Base-by-base conservation (phyloP, 169 alveolate genomes). In the Babesia sp. region DNA sequence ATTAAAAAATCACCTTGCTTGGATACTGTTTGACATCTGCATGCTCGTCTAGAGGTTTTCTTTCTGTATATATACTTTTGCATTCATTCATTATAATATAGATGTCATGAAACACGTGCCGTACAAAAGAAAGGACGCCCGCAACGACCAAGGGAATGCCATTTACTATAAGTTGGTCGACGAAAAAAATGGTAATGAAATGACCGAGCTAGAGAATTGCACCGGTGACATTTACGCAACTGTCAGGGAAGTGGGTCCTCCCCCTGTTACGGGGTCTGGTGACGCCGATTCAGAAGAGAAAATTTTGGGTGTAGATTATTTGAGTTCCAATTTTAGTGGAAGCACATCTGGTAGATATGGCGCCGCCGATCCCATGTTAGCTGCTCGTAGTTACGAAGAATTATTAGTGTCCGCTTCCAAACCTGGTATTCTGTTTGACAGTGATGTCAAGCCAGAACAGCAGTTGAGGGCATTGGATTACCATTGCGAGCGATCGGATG, bases 321-420 rank as follows among this genome's bases (percentile, higher is more conserved):
- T 37, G 26, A 6, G 29, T 31, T 54, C 63, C 3, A 31, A 7
- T 24, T n/a, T 34, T 37, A 57, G 18, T 16, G 34, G 14, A 14
- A 51, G 36, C n/a, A 8, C 26, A 9, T 3, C 28, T 7, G 44
- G 39, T 16, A 24, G 71, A 5, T 39, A 39, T 60, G 45, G 3
- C n/a, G 7, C 14, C 1, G 24, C 54, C 22, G 56, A 26, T 24
- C 56, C 54, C 24, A 60, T 60, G 57, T 34, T 60, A 0, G 71
- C 56, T 42, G 71, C 57, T 1, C 71, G 56, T 39, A 60, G 71
- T 44, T 60, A 60, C 29, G 71, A 60, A 22, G 71, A 60, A 42
- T 20, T 42, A 34, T 42, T 60, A 28, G 42, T 29, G 18, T 60
- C 71, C 22, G 71, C 71, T 5, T 60, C 56, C n/a, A 60, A 37